phyloP scores from a whole-genome alignment of 441 rosid genomes.

The Macaranga tanarius region DNA sequence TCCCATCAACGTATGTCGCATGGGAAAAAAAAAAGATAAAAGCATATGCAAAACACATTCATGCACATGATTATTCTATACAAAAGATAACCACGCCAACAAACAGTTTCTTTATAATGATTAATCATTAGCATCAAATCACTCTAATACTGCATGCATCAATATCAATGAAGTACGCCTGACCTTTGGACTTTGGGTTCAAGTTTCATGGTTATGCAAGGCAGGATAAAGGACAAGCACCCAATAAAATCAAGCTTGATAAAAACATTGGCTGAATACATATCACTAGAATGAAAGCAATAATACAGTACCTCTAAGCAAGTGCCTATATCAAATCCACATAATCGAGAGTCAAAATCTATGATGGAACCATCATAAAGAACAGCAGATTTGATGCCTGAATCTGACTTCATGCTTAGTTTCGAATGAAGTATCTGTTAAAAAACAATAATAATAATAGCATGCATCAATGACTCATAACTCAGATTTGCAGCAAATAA shows the following conservation, averaged over 20 bases:
- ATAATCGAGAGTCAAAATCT: constrained; percentile 63
- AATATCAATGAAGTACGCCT: neutral
- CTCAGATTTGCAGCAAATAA: neutral
- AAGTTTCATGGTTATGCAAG: neutral
- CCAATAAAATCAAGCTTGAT: no score
- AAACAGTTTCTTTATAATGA: neutral
- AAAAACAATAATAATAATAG: constrained; percentile 7
- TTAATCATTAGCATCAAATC: neutral
- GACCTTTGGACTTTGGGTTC: neutral
- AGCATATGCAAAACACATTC: neutral
- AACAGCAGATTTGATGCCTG: constrained; percentile 57
- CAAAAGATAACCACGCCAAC: neutral
- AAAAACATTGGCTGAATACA: neutral
- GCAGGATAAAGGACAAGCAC: neutral
- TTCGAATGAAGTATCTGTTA: constrained; percentile 79
- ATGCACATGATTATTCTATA: neutral
- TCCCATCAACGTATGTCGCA: neutral
- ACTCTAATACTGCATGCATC: neutral
- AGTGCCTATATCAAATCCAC: constrained; percentile 76
- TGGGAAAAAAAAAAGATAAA: no score
- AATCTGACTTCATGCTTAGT: constrained; percentile 46
- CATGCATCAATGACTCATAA: neutral
- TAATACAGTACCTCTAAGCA: constrained; percentile 76
- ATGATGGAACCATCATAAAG: constrained; percentile 90
- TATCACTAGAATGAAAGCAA: constrained; percentile 3